Conservation (phyloP, 192 early-diverging fungal genomes). For the Gaertneriomyces sp. region DNA sequence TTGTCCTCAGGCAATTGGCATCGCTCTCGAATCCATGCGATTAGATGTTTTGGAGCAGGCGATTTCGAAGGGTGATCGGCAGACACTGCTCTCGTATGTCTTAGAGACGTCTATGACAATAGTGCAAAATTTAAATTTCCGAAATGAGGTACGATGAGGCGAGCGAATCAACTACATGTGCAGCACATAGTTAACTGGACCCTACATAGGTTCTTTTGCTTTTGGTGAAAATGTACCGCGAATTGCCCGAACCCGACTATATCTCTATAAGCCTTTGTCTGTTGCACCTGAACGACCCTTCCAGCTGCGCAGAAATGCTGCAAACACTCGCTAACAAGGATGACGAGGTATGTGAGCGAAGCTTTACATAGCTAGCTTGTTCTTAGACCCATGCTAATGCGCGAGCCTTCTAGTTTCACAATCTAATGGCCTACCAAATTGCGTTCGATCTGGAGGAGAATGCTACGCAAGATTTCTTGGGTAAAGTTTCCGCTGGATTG, state of each 20-base stretch:
- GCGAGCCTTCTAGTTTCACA: slow-evolving; percentile 35
- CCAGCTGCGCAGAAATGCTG: slow-evolving; percentile 70
- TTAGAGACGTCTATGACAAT: slow-evolving; percentile 81
- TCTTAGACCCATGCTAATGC: too few species aligned
- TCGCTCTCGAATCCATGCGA: slow-evolving; percentile 88
- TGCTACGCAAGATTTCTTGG: slow-evolving; percentile 93
- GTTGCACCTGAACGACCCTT: slow-evolving; percentile 82
- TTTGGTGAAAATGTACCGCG: slow-evolving; percentile 70
- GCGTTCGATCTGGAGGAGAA: slow-evolving; percentile 97
- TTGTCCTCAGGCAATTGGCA: slow-evolving; percentile 75
- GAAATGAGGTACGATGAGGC: slow-evolving; percentile 64
- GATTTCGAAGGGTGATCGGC: slow-evolving; percentile 57
- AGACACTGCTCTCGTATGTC: slow-evolving; percentile 77
- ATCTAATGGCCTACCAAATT: slow-evolving; percentile 91
- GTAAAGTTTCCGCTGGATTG: slow-evolving; percentile 68
- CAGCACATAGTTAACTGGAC: not conserved
- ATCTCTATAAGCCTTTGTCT: slow-evolving; percentile 88
- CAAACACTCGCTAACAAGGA: slow-evolving; percentile 55
- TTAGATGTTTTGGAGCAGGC: slow-evolving; percentile 87
- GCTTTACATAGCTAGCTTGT: too few species aligned
- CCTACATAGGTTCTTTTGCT: slow-evolving; percentile 58
- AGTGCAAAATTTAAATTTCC: slow-evolving; percentile 74
- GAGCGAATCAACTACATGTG: not conserved
- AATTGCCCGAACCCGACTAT: slow-evolving; percentile 81
- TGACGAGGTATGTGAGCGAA: slow-evolving; percentile 43